Conservation (phyloP, 345 rosid genomes). For the Adansonia digitata region DNA sequence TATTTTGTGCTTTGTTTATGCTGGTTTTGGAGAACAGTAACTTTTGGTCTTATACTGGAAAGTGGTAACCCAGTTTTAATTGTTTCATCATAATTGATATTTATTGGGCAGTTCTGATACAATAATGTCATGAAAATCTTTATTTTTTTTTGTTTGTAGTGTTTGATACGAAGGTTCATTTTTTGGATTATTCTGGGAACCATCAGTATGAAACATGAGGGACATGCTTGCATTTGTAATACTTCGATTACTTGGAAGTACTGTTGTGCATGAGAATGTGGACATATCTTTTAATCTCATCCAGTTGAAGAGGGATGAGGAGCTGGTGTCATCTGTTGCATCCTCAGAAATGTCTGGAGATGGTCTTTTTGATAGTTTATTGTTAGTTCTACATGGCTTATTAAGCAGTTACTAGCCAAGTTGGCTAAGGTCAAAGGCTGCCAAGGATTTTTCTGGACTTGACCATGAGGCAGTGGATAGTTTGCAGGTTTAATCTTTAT, state of each 20-base stretch:
- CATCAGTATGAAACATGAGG: conserved; percentile 71
- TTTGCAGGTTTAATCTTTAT: conserved; percentile 69
- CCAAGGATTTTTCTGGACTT: conserved; percentile 48
- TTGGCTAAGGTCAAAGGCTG: conserved; percentile 68
- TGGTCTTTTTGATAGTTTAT: conserved; percentile 72
- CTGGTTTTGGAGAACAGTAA: neutral
- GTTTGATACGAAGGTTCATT: neutral
- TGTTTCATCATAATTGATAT: neutral
- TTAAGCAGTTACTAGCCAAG: conserved; percentile 67
- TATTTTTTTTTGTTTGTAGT: neutral
- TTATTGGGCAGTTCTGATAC: neutral
- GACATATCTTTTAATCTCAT: conserved; percentile 41
- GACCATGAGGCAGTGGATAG: conserved; percentile 78
- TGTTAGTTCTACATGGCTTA: conserved; percentile 78
- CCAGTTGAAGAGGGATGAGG: conserved; percentile 56
- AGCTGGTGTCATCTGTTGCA: conserved; percentile 31
- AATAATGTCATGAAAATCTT: neutral
- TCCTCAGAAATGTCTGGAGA: conserved; percentile 52
- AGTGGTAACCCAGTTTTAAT: too few species aligned
- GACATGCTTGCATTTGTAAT: conserved; percentile 79
- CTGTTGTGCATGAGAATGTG: conserved; percentile 82
- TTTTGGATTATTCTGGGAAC: conserved; percentile 49
- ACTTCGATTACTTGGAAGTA: conserved; percentile 82
- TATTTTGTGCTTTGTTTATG: neutral
- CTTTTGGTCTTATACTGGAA: neutral